A percentile compares a stretch with the other conserved stretches of the same genome.
phyloP scores from a whole-genome alignment of 805 yeast species.

The Cyberlindnera japonica region DNA sequence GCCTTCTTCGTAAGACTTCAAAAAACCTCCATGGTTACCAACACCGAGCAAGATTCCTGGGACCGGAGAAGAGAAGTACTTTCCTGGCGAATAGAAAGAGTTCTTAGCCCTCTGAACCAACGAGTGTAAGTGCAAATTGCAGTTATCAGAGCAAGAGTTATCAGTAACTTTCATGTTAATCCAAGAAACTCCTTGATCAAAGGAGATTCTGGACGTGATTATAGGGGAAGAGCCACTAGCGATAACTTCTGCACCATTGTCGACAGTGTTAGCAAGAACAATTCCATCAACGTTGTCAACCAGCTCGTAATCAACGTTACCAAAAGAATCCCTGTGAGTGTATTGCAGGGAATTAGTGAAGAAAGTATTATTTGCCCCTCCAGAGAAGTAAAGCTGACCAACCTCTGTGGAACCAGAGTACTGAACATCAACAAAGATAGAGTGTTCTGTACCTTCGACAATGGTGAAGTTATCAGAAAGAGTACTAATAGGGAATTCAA shows the following conservation, averaged over 20 bases:
- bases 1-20: constrained; percentile 27
- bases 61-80: constrained; percentile 36
- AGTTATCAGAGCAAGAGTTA: constrained; percentile 22
- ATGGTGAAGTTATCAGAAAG: constrained; percentile 27
- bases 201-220: constrained; percentile 33
- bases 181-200: constrained; percentile 38
- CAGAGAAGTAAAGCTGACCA: constrained; percentile 32
- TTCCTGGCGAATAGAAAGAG: constrained; percentile 24
- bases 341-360: constrained; percentile 43
- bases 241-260: constrained; percentile 20
- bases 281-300: constrained; percentile 56
- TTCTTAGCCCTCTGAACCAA: constrained; percentile 28
- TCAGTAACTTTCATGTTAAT: constrained; percentile 24
- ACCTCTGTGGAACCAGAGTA: constrained; percentile 16
- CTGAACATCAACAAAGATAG: constrained; percentile 39
- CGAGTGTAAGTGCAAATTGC: constrained; percentile 36
- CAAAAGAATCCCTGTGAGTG: constrained; percentile 32
- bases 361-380: constrained; percentile 50
- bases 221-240: constrained; percentile 7
- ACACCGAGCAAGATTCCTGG: constrained; percentile 45
- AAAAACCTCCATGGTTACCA: constrained; percentile 34
- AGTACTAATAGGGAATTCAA: constrained; percentile 30
- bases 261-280: constrained; percentile 45
- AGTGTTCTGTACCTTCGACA: constrained; percentile 36
- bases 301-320: constrained; percentile 35